Base-by-base conservation (phyloP, 257 asterid species). In the Avicennia marina region DNA sequence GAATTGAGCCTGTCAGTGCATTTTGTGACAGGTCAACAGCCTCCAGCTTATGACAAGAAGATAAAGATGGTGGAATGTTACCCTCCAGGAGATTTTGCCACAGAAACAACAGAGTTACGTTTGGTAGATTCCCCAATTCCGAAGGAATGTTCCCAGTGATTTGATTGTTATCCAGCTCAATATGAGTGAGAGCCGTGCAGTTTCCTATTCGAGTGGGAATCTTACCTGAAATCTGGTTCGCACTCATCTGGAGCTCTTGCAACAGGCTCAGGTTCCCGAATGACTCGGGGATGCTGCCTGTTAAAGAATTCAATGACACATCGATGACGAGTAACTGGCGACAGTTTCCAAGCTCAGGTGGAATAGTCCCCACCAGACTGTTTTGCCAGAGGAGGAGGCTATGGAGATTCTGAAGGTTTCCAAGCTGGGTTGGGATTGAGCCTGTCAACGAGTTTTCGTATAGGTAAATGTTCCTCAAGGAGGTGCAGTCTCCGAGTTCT, bases 81-180 rank as follows among this genome's bases (percentile, higher is more conserved):
- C 96, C 96, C 63, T 72, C 80, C 42, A 87, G 62, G 5, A 72
- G 82, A 65, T 87, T 87, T 52, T 79, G 83, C 95, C 95, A 87
- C 32, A 87, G 53, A 65, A 81, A 87, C 25, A 87, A 22, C 39
- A 87, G 51, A 0, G 82, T 84, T 4, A 87, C 58, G 47, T 87
- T 84, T 10, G 29, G 25, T 53, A 87, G 49, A 45, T 74, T 81
- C 11, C 91, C 96, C 4, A 84, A 62, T 46, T 81, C 91, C 2
- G 60, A 49, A 25, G 96, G 94, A 51, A 87, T 84, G 39, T 68
- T 72, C 49, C 96, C 96, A 11, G 86, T 69, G 58, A 87, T 42
- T 46, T 84, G 87, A 55, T 87, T 87, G 85, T 87, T 81, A 27
- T 84, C 94, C 15, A 87, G 83, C 73, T 87, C 94, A 31, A 87